Conservation (phyloP, 805 yeast genomes). For the Candida montana region DNA sequence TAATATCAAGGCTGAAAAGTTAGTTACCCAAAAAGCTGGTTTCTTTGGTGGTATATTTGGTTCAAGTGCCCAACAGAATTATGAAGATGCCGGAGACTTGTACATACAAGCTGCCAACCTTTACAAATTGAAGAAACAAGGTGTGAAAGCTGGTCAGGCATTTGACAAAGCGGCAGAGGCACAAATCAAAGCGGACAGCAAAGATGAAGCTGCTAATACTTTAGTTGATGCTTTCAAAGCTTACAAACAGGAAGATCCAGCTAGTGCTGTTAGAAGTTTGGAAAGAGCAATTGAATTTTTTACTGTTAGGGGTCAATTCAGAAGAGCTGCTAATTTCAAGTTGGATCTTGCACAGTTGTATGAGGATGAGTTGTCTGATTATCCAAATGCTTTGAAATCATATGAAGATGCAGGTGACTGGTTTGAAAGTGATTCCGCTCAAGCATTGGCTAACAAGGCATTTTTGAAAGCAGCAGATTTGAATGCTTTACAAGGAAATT, state of each 20-base stretch:
- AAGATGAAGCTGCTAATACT: constrained; percentile 89
- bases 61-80: constrained; percentile 52
- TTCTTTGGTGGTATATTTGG: constrained; percentile 60
- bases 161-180: constrained; percentile 82
- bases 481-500: constrained; percentile 70
- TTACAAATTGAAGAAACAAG: constrained; percentile 71
- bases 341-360: constrained; percentile 85
- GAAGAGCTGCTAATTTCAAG: constrained; percentile 93
- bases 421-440: constrained; percentile 90
- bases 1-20: constrained; percentile 55
- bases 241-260: constrained; percentile 67
- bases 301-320: constrained; percentile 87
- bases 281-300: constrained; percentile 76
- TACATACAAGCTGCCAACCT: constrained; percentile 92
- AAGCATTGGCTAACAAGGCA: constrained; percentile 84
- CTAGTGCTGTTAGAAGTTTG: constrained; percentile 71
- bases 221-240: constrained; percentile 88
- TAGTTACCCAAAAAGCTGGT: constrained; percentile 65
- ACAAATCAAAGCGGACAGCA: constrained; percentile 67
- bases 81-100: constrained; percentile 89
- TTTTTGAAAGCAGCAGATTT: constrained; percentile 86
- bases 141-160: constrained; percentile 69
- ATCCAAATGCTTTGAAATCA: constrained; percentile 61
- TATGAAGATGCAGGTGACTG: constrained; percentile 96
- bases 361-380: constrained; percentile 69